Evolutionary conservation across 106 monocot genomes (phyloP).

Genomic region (Amphibolis antarctica): DNA sequence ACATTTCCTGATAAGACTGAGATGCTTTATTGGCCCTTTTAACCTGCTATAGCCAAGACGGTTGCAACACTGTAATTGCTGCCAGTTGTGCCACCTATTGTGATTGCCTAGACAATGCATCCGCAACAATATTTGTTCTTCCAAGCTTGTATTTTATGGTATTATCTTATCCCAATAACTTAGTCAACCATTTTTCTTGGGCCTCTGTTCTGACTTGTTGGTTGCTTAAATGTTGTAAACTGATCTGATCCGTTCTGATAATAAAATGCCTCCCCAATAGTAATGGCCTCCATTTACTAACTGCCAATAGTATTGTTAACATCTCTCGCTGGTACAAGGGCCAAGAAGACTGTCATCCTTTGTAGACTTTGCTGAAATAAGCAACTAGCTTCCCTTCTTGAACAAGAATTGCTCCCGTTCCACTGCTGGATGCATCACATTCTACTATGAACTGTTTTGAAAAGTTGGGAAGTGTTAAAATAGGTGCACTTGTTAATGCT

Average conservation of each 20-base stretch:
- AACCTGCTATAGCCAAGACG: neutral
- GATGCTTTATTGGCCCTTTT: neutral
- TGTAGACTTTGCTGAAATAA: constrained; percentile 1
- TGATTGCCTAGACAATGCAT: neutral
- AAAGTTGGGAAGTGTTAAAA: constrained; percentile 2
- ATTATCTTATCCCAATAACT: neutral
- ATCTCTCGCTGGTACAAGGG: neutral
- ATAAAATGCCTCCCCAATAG: neutral
- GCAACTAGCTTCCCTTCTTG: constrained; percentile 5
- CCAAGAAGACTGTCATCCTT: neutral
- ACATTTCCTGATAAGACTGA: too few species aligned
- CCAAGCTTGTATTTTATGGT: neutral
- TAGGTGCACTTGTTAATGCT: neutral
- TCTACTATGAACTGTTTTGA: constrained; percentile 3
- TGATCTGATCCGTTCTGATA: neutral
- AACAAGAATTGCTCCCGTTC: neutral
- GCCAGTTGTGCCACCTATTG: neutral
- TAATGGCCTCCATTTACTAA: neutral
- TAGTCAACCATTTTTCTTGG: neutral
- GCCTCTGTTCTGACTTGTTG: neutral
- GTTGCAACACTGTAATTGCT: neutral
- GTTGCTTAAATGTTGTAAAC: neutral
- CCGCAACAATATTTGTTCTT: neutral
- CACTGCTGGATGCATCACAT: constrained; percentile 1
- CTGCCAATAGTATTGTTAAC: neutral